These are phyloP conservation scores for Verticillium tricorpus DNA, from an alignment of 2,329 filamentous ascomycete species.

Conservation along the genomic window DNA sequence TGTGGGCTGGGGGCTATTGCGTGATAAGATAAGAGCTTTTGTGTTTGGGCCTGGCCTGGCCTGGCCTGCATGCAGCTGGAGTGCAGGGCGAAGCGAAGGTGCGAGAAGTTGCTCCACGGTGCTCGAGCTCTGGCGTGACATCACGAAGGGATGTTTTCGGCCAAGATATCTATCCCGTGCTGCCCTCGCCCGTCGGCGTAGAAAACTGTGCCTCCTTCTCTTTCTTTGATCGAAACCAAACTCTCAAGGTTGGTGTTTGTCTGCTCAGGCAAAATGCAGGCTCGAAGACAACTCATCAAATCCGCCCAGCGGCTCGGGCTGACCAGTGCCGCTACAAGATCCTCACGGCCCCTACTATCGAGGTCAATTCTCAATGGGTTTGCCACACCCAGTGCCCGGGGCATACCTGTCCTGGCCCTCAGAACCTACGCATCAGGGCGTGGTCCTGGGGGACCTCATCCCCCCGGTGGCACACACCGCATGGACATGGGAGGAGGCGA, in stretches of 20 bases:
- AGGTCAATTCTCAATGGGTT: constrained; percentile 6
- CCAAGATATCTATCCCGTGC: neutral
- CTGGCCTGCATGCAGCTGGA: neutral
- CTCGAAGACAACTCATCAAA: constrained; percentile 32
- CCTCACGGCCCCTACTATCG: constrained; percentile 15
- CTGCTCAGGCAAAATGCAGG: constrained; percentile 30
- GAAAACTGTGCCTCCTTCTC: neutral
- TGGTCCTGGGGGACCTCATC: constrained; percentile 64
- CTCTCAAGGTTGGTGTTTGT: neutral
- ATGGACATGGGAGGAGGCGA: constrained; percentile 79
- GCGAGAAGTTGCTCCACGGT: constrained; percentile 31
- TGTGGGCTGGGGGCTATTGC: neutral
- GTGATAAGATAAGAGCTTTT: constrained; percentile 20
- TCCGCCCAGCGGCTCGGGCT: constrained; percentile 31
- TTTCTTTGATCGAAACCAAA: neutral
- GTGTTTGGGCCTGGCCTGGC: neutral
- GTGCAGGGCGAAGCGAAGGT: constrained; percentile 24
- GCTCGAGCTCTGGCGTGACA: constrained; percentile 7
- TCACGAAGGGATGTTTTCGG: neutral
- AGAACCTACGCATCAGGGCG: constrained; percentile 65
- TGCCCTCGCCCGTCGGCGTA: neutral
- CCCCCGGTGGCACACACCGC: constrained; percentile 85
- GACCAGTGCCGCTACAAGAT: constrained; percentile 24
- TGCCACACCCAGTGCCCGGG: constrained; percentile 7
- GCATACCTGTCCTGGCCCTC: constrained; percentile 34